phyloP scores from a whole-genome alignment of 371 early-diverging fungal genomes.

The Dichotomocladium elegans region DNA sequence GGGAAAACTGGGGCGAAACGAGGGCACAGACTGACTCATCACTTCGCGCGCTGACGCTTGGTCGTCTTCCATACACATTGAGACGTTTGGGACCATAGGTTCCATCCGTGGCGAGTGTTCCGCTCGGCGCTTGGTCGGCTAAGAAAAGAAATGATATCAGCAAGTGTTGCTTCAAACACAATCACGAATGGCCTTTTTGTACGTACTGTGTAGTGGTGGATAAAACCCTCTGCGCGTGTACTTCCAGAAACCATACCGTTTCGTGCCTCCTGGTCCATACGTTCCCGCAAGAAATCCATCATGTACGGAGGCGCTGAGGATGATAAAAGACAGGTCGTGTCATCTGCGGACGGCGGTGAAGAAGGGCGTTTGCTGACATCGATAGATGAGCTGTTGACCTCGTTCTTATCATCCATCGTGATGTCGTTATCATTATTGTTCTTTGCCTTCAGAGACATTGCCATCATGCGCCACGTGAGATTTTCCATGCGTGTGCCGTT shows the following conservation, averaged over 20 bases:
- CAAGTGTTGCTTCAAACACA: constrained; percentile 21
- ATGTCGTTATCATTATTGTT: neutral
- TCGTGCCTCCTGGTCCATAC: no score
- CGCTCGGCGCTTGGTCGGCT: no score
- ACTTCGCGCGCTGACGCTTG: no score
- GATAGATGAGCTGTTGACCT: no score
- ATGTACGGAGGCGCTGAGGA: constrained; percentile 35
- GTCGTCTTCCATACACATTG: no score
- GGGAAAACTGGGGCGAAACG: neutral
- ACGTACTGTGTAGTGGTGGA: constrained; percentile 1
- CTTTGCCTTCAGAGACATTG: constrained; percentile 46
- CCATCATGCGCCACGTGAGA: constrained; percentile 68
- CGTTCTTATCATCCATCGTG: neutral
- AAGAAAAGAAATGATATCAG: no score
- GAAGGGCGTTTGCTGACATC: neutral
- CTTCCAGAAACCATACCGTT: no score
- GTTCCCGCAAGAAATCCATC: constrained; percentile 20
- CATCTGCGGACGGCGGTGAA: constrained; percentile 31
- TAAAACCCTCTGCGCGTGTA: constrained; percentile 1
- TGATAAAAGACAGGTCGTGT: constrained; percentile 25
- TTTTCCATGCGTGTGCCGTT: constrained; percentile 64
- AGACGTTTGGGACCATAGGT: no score
- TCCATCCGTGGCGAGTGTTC: no score
- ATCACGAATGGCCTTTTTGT: constrained; percentile 22
- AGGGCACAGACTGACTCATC: neutral